Evolutionary conservation across 2,329 filamentous ascomycete species (phyloP).

Genomic region (Nannizzia gypsea): DNA sequence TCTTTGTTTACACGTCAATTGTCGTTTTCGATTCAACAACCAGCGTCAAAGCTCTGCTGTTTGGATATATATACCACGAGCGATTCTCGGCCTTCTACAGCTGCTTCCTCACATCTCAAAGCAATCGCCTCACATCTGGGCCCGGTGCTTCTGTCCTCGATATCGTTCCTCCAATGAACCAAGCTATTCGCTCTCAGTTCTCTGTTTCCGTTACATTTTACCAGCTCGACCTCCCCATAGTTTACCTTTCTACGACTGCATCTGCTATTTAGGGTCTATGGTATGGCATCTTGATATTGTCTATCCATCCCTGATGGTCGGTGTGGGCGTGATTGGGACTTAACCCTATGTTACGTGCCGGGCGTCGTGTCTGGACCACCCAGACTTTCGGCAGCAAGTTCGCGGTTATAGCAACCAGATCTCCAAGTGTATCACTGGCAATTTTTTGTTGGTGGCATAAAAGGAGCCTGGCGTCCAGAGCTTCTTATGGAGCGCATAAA

Average conservation of each 20-base stretch:
- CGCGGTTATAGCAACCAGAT: conserved; percentile 59
- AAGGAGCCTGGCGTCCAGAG: conserved; percentile 36
- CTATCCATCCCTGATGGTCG: conserved; percentile 40
- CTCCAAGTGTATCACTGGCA: conserved; percentile 50
- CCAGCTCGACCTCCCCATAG: conserved; percentile 59
- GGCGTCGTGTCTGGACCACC: background rate
- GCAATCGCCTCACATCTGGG: background rate
- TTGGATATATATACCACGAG: background rate
- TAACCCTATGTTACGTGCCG: conserved; percentile 13
- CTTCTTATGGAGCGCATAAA: conserved; percentile 25
- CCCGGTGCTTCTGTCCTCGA: background rate
- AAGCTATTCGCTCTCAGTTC: background rate
- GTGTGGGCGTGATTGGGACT: conserved; percentile 1
- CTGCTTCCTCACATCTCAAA: background rate
- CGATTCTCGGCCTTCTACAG: background rate
- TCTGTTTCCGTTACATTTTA: background rate
- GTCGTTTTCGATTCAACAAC: background rate
- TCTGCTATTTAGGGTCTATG: conserved; percentile 39
- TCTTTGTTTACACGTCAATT: background rate
- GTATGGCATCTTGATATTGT: conserved; percentile 45
- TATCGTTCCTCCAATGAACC: conserved; percentile 10
- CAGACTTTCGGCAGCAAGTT: conserved; percentile 39
- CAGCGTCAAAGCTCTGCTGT: background rate
- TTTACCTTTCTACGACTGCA: conserved; percentile 44
- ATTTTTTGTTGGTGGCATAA: conserved; percentile 24